phyloP scores from a whole-genome alignment of 257 asterid species.

The Solanum sitiens region DNA sequence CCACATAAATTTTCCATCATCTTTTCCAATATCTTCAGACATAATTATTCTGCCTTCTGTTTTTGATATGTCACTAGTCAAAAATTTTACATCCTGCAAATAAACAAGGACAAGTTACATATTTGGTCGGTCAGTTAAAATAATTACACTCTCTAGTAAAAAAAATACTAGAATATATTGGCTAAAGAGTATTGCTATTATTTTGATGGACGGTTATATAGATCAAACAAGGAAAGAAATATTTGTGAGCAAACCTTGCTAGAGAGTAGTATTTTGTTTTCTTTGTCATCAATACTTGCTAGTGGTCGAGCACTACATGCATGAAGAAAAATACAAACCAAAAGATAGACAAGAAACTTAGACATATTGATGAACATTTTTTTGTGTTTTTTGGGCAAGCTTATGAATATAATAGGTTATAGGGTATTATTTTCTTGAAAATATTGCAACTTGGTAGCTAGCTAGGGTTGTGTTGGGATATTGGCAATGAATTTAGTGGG shows the following conservation, averaged over 20 bases:
- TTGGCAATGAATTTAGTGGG: neutral
- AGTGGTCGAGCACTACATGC: conserved; percentile 56
- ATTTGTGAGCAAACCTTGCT: conserved; percentile 15
- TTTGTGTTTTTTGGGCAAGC: neutral
- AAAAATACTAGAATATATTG: neutral
- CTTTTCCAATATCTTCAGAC: neutral
- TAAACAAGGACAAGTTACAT: neutral
- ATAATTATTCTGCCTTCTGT: neutral
- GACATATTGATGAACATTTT: conserved; percentile 12
- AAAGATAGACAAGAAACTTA: conserved; percentile 16
- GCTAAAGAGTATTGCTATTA: neutral
- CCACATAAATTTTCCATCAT: neutral
- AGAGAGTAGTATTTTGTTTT: conserved; percentile 4
- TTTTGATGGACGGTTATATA: neutral
- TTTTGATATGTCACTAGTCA: neutral
- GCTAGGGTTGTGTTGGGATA: neutral
- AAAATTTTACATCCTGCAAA: conserved; percentile 16
- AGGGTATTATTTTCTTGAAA: neutral
- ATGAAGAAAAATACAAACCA: conserved; percentile 35
- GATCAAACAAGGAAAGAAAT: neutral
- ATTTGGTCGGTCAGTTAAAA: neutral
- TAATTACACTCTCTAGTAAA: neutral
- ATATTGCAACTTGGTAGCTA: neutral
- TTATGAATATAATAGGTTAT: neutral
- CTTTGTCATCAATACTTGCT: neutral